Conservation (phyloP, 2,329 filamentous ascomycete genomes). For the Verticillium klebahnii region DNA sequence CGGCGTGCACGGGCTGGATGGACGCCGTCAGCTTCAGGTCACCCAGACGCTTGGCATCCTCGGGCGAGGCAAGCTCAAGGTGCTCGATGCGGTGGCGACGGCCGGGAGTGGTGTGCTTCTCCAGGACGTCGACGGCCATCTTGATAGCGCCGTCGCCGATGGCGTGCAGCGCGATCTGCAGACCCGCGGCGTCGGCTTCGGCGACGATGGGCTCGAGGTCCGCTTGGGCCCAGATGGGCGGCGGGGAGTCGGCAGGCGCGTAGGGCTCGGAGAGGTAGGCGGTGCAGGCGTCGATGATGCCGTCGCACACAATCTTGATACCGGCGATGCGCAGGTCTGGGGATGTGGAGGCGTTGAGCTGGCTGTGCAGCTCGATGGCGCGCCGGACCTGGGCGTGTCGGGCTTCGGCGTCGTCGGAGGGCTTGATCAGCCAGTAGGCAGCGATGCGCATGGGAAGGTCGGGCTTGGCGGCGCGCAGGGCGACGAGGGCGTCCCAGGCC, state of each 20-base stretch:
- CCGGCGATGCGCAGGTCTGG: slow-evolving; percentile 41
- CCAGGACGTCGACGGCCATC: slow-evolving; percentile 45
- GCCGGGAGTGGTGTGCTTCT: slow-evolving; percentile 25
- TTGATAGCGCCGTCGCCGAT: slow-evolving; percentile 51
- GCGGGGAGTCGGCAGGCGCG: slow-evolving; percentile 27
- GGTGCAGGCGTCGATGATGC: slow-evolving; percentile 54
- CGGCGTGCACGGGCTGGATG: slow-evolving; percentile 44
- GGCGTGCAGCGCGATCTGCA: slow-evolving; percentile 54
- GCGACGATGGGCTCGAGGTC: slow-evolving; percentile 45
- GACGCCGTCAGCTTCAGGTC: slow-evolving; percentile 46
- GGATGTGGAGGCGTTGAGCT: slow-evolving; percentile 27
- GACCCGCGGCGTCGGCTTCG: slow-evolving; percentile 38
- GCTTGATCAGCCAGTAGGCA: slow-evolving; percentile 54
- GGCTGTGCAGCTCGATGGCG: slow-evolving; percentile 37
- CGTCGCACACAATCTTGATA: slow-evolving; percentile 56
- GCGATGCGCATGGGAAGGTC: slow-evolving; percentile 40
- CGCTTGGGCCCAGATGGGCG: slow-evolving; percentile 44
- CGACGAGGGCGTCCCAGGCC: slow-evolving; percentile 45
- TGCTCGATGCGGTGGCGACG: slow-evolving; percentile 54
- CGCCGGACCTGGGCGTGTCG: slow-evolving; percentile 43
- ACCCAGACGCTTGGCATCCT: slow-evolving; percentile 46
- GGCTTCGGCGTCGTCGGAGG: slow-evolving; percentile 33
- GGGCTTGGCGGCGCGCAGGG: slow-evolving; percentile 32
- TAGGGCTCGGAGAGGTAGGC: slow-evolving; percentile 52
- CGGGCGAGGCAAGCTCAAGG: slow-evolving; percentile 45